These are phyloP conservation scores for Phyllostachys edulis DNA, from an alignment of 176 grass and related monocot species.

Conservation along the genomic window DNA sequence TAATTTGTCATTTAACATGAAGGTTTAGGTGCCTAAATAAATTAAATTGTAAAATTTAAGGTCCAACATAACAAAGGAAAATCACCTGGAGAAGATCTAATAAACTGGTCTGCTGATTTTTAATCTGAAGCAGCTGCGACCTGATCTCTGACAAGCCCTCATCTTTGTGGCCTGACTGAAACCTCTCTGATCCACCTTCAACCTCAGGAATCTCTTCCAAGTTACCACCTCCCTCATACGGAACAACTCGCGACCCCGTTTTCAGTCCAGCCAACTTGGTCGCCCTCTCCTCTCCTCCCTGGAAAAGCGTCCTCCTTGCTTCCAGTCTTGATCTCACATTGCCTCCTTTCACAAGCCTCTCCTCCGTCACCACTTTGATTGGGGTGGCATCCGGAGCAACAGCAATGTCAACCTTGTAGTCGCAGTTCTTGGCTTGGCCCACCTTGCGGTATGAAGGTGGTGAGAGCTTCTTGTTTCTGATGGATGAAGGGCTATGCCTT, in stretches of 20 bases:
- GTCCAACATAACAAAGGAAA: background rate
- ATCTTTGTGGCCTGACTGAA: constrained; percentile 48
- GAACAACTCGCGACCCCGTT: constrained; percentile 69
- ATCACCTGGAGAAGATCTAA: constrained; percentile 95
- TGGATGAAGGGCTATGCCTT: constrained; percentile 47
- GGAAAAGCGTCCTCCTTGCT: constrained; percentile 51
- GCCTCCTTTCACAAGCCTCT: constrained; percentile 54
- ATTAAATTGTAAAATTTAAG: constrained; percentile 12
- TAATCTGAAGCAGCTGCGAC: constrained; percentile 86
- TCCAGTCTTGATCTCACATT: constrained; percentile 59
- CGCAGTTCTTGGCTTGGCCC: constrained; percentile 47
- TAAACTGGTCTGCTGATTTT: constrained; percentile 86
- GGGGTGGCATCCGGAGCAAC: constrained; percentile 62
- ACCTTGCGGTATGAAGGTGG: constrained; percentile 44
- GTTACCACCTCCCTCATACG: constrained; percentile 46
- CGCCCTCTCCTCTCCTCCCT: constrained; percentile 54
- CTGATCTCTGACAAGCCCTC: constrained; percentile 70
- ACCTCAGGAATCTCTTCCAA: constrained; percentile 60
- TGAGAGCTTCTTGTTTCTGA: constrained; percentile 75
- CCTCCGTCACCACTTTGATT: constrained; percentile 70
- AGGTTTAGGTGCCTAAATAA: background rate
- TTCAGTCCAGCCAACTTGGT: constrained; percentile 51
- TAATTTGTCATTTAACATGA: background rate
- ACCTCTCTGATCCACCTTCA: constrained; percentile 40
- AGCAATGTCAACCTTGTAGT: constrained; percentile 60